A percentile compares a stretch with the other conserved stretches of the same genome.
Conservation (phyloP, 2,329 filamentous ascomycete genomes). For the Pleomassaria siparia region DNA sequence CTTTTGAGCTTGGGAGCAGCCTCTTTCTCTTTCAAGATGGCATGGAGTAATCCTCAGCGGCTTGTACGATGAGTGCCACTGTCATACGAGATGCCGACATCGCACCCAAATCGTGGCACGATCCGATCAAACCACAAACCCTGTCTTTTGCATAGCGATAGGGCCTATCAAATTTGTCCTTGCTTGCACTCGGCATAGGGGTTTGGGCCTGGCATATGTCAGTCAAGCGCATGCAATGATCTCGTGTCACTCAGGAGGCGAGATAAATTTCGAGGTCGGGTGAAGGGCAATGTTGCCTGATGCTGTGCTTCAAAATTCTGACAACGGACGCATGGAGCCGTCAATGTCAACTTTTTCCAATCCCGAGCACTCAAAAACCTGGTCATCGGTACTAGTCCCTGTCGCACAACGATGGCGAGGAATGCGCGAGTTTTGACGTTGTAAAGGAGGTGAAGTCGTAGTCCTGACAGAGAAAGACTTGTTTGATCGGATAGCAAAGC, state of each 20-base stretch:
- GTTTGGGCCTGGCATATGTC: neutral
- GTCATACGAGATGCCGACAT: constrained; percentile 16
- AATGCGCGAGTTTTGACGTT: too few relatives aligned
- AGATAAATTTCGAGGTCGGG: neutral
- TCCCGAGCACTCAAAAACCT: constrained; percentile 10
- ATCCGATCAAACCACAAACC: constrained; percentile 6
- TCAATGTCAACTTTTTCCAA: constrained; percentile 6
- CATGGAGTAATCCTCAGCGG: neutral
- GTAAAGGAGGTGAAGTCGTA: neutral
- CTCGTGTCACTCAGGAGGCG: neutral
- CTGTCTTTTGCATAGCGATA: constrained; percentile 9
- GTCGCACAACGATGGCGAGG: too few relatives aligned
- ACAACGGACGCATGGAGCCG: neutral
- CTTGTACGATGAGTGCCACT: too few relatives aligned
- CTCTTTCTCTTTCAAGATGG: too few relatives aligned
- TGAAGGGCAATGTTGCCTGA: neutral
- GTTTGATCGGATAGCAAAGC: neutral
- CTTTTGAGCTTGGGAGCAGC: too few relatives aligned
- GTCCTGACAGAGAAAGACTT: neutral
- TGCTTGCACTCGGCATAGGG: too few relatives aligned
- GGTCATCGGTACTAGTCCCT: constrained; percentile 11
- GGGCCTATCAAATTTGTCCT: constrained; percentile 6
- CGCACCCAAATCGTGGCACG: constrained; percentile 8
- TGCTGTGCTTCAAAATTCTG: neutral
- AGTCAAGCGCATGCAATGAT: neutral